phyloP scores from a whole-genome alignment of 139 green algal genomes.

The Mychonastes homosphaera region DNA sequence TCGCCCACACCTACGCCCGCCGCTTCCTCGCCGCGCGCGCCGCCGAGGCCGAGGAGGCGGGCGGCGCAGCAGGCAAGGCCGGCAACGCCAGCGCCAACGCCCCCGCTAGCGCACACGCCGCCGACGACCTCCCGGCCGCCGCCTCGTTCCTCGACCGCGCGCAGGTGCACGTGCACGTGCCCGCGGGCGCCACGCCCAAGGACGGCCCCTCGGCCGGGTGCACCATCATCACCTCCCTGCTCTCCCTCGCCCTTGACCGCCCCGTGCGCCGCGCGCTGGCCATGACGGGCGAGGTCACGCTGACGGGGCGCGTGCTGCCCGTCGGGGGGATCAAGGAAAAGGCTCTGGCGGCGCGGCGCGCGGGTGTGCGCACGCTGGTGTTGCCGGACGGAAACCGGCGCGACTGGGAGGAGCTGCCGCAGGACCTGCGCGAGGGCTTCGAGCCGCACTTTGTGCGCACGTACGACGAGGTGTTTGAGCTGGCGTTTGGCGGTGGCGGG shows the following conservation, averaged over 20 bases:
- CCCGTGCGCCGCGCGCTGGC: slow-evolving; percentile 63
- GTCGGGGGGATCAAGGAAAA: slow-evolving; percentile 94
- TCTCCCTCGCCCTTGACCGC: slow-evolving; percentile 71
- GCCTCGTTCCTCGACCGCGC: slow-evolving; percentile 32
- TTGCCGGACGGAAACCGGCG: slow-evolving; percentile 83
- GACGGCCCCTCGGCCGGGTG: slow-evolving; percentile 82
- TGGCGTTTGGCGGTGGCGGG: slow-evolving; percentile 48
- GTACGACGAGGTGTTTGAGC: slow-evolving; percentile 76
- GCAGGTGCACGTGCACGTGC: slow-evolving; percentile 89
- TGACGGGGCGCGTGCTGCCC: slow-evolving; percentile 87
- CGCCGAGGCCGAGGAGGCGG: too few relatives aligned
- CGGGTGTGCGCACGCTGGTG: slow-evolving; percentile 46
- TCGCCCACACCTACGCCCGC: slow-evolving; percentile 85
- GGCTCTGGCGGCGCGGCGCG: slow-evolving; percentile 62
- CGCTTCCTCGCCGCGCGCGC: slow-evolving; percentile 31
- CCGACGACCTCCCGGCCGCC: slow-evolving; percentile 5
- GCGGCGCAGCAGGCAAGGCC: too few relatives aligned
- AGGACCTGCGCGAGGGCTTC: slow-evolving; percentile 75
- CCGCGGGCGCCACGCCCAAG: slow-evolving; percentile 85
- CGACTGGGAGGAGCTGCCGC: slow-evolving; percentile 87
- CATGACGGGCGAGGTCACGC: slow-evolving; percentile 92
- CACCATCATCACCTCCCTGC: slow-evolving; percentile 85
- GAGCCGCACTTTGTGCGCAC: slow-evolving; percentile 70
- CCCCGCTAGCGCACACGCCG: too few relatives aligned
- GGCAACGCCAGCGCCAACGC: too few relatives aligned